These are phyloP conservation scores for Fusarium napiforme DNA, from an alignment of 2,329 filamentous ascomycete species.

Conservation along the genomic window DNA sequence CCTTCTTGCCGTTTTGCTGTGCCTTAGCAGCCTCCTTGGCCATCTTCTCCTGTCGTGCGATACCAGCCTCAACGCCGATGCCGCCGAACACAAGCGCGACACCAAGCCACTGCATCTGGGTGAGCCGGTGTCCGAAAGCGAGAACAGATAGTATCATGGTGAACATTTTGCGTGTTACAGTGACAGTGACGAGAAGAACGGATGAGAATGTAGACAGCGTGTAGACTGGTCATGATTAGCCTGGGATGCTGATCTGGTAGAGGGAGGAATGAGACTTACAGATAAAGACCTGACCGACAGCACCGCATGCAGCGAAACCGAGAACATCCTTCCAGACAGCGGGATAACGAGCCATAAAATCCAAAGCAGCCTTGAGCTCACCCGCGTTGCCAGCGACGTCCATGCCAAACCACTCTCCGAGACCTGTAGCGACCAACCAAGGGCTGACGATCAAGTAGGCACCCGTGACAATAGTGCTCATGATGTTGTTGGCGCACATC, in stretches of 20 bases:
- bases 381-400: conserved; percentile 72
- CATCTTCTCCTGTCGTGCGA: conserved; percentile 84
- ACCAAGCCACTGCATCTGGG: conserved; percentile 91
- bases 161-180: conserved; percentile 98
- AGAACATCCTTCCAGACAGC: conserved; percentile 87
- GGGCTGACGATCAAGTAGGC: conserved; percentile 82
- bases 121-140: conserved; percentile 90
- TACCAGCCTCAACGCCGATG: conserved; percentile 88
- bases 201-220: conserved; percentile 93
- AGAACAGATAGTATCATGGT: conserved; percentile 98
- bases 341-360: conserved; percentile 84
- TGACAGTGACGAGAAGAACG: conserved; percentile 92
- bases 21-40: conserved; percentile 75
- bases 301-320: conserved; percentile 89
- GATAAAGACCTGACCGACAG: conserved; percentile 95
- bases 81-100: conserved; percentile 94
- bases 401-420: conserved; percentile 74
- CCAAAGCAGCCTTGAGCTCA: conserved; percentile 82
- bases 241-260: not conserved
- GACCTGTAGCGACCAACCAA: conserved; percentile 75
- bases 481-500: conserved; percentile 98
- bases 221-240: conserved; percentile 68
- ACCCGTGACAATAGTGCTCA: conserved; percentile 81
- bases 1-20: conserved; percentile 48
- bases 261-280: conserved; percentile 61